Conservation (phyloP, 495 filamentous ascomycete genomes). For the Cercophora sp. region DNA sequence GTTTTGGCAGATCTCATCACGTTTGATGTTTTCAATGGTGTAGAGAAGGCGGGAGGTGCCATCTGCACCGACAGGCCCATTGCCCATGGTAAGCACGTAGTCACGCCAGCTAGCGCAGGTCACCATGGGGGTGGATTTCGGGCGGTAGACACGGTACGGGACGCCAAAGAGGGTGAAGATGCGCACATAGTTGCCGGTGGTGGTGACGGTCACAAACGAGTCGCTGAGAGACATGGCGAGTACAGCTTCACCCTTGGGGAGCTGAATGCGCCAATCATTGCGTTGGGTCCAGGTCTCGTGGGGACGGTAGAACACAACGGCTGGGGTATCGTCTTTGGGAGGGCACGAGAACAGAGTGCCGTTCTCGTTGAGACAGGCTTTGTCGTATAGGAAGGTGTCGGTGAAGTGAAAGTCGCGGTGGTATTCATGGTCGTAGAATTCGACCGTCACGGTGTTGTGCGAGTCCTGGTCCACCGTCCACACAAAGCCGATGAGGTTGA, state of each 20-base stretch:
- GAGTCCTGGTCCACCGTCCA: slow-evolving; percentile 97
- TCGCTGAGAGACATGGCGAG: slow-evolving; percentile 87
- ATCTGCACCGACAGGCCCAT: slow-evolving; percentile 76
- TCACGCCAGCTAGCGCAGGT: slow-evolving; percentile 90
- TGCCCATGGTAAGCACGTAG: slow-evolving; percentile 90
- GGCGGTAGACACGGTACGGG: slow-evolving; percentile 80
- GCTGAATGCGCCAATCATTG: slow-evolving; percentile 80
- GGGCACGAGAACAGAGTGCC: slow-evolving; percentile 84
- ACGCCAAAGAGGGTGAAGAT: slow-evolving; percentile 91
- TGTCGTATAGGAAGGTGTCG: slow-evolving; percentile 91
- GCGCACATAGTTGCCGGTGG: slow-evolving; percentile 78
- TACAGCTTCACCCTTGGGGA: slow-evolving; percentile 78
- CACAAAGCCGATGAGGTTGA: slow-evolving; percentile 88
- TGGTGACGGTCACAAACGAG: slow-evolving; percentile 83
- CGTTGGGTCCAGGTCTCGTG: slow-evolving; percentile 95
- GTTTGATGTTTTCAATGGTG: slow-evolving; percentile 87
- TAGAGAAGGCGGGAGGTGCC: slow-evolving; percentile 74
- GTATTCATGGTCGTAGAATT: slow-evolving; percentile 91
- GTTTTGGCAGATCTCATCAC: slow-evolving; percentile 86
- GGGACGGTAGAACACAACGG: slow-evolving; percentile 91
- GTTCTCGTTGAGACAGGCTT: slow-evolving; percentile 81
- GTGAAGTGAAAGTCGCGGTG: slow-evolving; percentile 97
- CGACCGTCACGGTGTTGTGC: slow-evolving; percentile 92
- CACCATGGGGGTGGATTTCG: slow-evolving; percentile 84
- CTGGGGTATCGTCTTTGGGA: slow-evolving; percentile 61